phyloP scores from a whole-genome alignment of 495 filamentous ascomycete genomes.

The Collariella sp. region DNA sequence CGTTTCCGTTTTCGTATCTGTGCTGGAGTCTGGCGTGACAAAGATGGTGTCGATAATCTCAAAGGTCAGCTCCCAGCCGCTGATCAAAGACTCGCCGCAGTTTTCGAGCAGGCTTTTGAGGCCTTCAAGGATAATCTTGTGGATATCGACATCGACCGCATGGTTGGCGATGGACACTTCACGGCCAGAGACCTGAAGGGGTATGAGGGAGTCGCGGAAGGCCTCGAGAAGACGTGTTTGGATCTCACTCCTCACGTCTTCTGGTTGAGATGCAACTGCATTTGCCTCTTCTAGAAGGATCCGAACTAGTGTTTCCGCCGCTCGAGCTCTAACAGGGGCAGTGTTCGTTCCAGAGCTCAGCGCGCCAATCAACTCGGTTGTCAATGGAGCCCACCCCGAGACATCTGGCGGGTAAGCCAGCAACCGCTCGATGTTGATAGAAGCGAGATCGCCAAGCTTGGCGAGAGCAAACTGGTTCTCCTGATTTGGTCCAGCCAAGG shows the following conservation, averaged over 20 bases:
- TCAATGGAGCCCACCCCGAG: conserved; percentile 70
- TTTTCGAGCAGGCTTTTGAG: conserved; percentile 78
- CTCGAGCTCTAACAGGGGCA: conserved; percentile 58
- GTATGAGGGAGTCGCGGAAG: conserved; percentile 48
- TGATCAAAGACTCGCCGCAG: conserved; percentile 71
- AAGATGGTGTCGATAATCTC: conserved; percentile 81
- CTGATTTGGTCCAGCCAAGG: conserved; percentile 45
- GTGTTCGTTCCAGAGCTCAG: conserved; percentile 47
- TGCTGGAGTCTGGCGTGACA: conserved; percentile 30
- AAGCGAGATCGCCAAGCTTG: conserved; percentile 68
- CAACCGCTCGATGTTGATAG: conserved; percentile 70
- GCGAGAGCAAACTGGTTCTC: conserved; percentile 72
- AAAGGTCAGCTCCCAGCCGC: conserved; percentile 80
- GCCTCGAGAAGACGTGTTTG: conserved; percentile 65
- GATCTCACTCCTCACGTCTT: conserved; percentile 45
- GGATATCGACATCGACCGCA: conserved; percentile 66
- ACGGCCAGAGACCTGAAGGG: conserved; percentile 36
- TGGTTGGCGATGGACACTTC: conserved; percentile 44
- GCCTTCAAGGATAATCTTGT: conserved; percentile 71
- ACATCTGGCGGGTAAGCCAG: conserved; percentile 51
- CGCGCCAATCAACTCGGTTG: conserved; percentile 55
- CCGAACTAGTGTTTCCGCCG: conserved; percentile 65
- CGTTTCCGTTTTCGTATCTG: conserved; percentile 18
- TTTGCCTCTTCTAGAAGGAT: conserved; percentile 58
- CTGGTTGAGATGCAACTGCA: conserved; percentile 39